phyloP scores from a whole-genome alignment of 139 green algal genomes.

The Chlorella sp. region DNA sequence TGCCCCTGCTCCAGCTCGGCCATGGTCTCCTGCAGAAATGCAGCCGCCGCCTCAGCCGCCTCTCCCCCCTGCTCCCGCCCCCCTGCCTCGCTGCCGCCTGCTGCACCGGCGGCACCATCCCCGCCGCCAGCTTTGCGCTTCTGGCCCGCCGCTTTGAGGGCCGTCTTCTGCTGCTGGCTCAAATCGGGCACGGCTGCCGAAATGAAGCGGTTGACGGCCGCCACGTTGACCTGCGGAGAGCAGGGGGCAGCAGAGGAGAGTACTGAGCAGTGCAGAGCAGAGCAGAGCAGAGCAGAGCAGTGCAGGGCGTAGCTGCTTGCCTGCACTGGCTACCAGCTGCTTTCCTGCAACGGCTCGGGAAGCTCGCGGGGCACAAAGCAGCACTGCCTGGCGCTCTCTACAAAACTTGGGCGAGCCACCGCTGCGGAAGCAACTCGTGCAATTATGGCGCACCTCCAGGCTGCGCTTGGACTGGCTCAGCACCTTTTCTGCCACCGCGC shows the following conservation, averaged over 20 bases:
- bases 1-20: neutral
- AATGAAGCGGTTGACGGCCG: conserved; percentile 69
- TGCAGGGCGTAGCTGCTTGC: neutral
- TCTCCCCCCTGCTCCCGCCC: neutral
- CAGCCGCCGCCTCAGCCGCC: neutral
- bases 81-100: neutral
- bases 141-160: conserved; percentile 11
- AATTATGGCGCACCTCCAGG: conserved; percentile 19
- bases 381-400: neutral
- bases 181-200: conserved; percentile 62
- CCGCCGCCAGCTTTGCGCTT: neutral
- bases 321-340: neutral
- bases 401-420: neutral
- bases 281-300: too few species aligned
- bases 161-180: conserved; percentile 39
- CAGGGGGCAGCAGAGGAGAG: neutral
- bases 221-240: conserved; percentile 48
- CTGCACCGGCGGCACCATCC: neutral
- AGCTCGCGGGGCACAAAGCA: neutral
- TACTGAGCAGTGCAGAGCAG: neutral
- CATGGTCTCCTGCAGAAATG: conserved; percentile 3
- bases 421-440: neutral
- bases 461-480: conserved; percentile 24
- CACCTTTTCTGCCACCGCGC: conserved; percentile 36
- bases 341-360: neutral